phyloP scores from a whole-genome alignment of 345 rosid species.

The Populus deltoides region DNA sequence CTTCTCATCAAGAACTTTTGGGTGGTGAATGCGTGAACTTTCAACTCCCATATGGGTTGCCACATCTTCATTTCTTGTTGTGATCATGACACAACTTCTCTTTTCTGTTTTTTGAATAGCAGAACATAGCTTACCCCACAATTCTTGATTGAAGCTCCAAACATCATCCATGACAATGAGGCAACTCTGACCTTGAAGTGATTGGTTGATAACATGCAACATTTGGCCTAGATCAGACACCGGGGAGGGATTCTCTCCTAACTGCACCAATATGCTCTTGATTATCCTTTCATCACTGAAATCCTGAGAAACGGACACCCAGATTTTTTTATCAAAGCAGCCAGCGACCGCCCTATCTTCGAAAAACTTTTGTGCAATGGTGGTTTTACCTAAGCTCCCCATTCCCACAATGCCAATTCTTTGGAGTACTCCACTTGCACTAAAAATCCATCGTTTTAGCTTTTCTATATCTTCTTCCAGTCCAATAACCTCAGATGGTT shows the following conservation, averaged over 20 bases:
- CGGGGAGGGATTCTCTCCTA: slow-evolving; percentile 6
- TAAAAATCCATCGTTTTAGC: slow-evolving; percentile 24
- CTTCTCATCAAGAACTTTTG: slow-evolving; percentile 36
- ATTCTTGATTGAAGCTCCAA: not conserved
- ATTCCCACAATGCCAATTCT: slow-evolving; percentile 30
- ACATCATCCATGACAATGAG: slow-evolving; percentile 30
- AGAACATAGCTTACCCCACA: not conserved
- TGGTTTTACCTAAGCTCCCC: slow-evolving; percentile 38
- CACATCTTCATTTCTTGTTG: not conserved
- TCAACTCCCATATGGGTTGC: slow-evolving; percentile 28
- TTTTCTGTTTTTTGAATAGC: not conserved
- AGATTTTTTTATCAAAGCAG: slow-evolving; percentile 11
- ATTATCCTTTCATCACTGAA: slow-evolving; percentile 19
- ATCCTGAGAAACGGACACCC: slow-evolving; percentile 14
- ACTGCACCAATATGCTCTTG: slow-evolving; percentile 22
- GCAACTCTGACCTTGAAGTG: slow-evolving; percentile 14
- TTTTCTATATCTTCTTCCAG: slow-evolving; percentile 18
- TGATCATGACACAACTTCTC: not conserved
- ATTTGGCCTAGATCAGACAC: slow-evolving; percentile 20
- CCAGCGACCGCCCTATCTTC: slow-evolving; percentile 8
- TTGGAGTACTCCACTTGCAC: not conserved
- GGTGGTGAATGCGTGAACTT: slow-evolving; percentile 34
- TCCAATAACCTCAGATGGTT: slow-evolving; percentile 12
- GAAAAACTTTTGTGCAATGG: slow-evolving; percentile 24
- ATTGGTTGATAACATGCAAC: slow-evolving; percentile 20